Evolutionary conservation across 202 grass and related monocot species (phyloP).

Genomic region (Cymbopogon flexuosus): DNA sequence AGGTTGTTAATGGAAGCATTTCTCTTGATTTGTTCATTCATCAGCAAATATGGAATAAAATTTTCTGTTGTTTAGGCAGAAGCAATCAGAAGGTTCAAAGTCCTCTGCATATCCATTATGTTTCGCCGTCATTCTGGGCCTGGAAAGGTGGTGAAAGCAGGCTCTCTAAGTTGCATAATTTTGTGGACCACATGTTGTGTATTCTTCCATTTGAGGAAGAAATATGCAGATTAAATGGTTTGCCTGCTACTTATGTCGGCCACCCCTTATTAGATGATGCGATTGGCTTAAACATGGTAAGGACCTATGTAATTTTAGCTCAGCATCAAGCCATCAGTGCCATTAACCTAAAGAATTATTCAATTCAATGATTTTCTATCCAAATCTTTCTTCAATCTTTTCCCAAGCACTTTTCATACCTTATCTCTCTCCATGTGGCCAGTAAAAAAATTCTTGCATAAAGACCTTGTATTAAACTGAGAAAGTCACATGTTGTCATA

Average conservation of each 20-base stretch:
- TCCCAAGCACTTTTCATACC: background rate
- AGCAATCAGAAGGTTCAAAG: constrained; percentile 21
- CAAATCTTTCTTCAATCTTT: background rate
- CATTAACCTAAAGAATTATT: background rate
- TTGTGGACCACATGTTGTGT: constrained; percentile 88
- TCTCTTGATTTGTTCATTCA: constrained; percentile 28
- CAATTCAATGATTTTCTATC: background rate
- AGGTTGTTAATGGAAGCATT: constrained; percentile 22
- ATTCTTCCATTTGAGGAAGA: constrained; percentile 92
- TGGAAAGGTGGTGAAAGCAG: constrained; percentile 93
- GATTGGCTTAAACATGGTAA: constrained; percentile 56
- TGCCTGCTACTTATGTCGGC: constrained; percentile 88
- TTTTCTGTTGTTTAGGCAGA: constrained; percentile 51
- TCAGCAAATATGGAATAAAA: constrained; percentile 20
- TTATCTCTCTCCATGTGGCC: background rate
- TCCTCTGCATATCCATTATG: constrained; percentile 85
- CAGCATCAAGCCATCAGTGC: background rate
- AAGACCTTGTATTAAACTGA: background rate
- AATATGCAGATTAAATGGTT: constrained; percentile 71
- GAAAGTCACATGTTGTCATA: background rate
- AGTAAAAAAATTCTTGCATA: constrained; percentile 12
- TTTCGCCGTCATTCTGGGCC: constrained; percentile 96
- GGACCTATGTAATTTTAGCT: constrained; percentile 12
- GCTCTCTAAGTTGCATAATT: constrained; percentile 46
- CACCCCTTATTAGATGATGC: constrained; percentile 83